These are phyloP conservation scores for Penicillium expansum DNA, from an alignment of 2,329 filamentous ascomycete species.

Conservation along the genomic window DNA sequence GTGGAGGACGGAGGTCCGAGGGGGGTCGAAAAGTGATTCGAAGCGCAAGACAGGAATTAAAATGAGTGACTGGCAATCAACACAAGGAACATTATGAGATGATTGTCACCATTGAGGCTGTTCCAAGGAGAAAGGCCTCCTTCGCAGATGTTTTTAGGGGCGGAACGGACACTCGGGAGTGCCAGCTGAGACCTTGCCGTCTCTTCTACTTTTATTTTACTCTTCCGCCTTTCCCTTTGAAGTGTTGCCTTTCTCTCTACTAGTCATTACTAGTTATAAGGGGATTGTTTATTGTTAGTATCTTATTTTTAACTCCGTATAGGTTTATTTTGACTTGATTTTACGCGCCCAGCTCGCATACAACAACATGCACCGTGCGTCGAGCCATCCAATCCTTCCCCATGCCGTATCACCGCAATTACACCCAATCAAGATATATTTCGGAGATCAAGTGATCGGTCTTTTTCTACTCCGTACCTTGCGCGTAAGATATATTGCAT, in stretches of 20 bases:
- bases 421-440: neutral
- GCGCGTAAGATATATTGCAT: neutral
- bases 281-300: neutral
- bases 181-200: slow-evolving; percentile 1
- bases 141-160: slow-evolving; percentile 12
- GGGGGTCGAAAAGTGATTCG: neutral
- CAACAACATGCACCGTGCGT: neutral
- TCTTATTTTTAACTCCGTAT: neutral
- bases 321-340: neutral
- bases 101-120: slow-evolving; percentile 7
- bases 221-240: neutral
- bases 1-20: slow-evolving; percentile 1
- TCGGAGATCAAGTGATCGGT: neutral
- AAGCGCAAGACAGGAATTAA: slow-evolving; percentile 1
- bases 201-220: neutral
- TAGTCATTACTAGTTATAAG: neutral
- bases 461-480: neutral
- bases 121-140: slow-evolving; percentile 1
- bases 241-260: neutral
- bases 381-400: neutral
- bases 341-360: neutral
- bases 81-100: neutral
- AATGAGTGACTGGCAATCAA: slow-evolving; percentile 1
- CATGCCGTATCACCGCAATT: neutral
- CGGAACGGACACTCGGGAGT: slow-evolving; percentile 4